These are phyloP conservation scores for Boletus eberwhitei DNA, from an alignment of 768 basidiomycete genomes.

Conservation along the genomic window DNA sequence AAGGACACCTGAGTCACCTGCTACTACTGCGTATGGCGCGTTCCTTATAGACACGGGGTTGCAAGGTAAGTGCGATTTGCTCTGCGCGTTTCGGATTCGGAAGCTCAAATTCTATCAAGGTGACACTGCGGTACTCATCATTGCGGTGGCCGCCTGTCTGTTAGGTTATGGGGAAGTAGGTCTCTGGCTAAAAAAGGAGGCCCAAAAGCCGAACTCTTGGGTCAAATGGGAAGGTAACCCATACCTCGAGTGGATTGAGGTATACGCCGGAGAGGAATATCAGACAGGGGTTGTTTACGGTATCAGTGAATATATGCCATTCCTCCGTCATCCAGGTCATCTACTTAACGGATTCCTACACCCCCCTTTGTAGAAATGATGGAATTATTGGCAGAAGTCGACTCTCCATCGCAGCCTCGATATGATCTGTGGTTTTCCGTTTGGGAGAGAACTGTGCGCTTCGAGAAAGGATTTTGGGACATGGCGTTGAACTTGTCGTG, in stretches of 20 bases:
- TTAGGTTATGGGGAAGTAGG: slow-evolving; percentile 1
- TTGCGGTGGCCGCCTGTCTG: slow-evolving; percentile 1
- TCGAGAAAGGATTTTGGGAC: slow-evolving; percentile 8
- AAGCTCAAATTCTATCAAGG: background rate
- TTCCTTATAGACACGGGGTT: slow-evolving; percentile 5
- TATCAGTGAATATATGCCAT: background rate
- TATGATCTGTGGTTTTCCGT: slow-evolving; percentile 2
- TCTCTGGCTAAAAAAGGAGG: slow-evolving; percentile 1
- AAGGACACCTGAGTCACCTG: background rate
- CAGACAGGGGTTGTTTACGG: background rate
- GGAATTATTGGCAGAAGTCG: background rate
- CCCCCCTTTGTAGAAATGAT: background rate
- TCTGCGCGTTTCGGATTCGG: background rate
- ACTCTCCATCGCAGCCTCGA: background rate
- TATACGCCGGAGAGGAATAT: background rate
- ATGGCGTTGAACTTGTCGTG: slow-evolving; percentile 1
- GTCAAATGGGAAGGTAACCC: slow-evolving; percentile 3
- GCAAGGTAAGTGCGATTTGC: background rate
- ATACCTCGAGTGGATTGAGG: background rate
- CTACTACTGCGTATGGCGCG: slow-evolving; percentile 2
- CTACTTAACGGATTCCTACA: background rate
- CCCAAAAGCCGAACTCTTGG: slow-evolving; percentile 1
- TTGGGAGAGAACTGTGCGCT: slow-evolving; percentile 3
- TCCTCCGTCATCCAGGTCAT: background rate
- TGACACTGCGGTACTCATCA: background rate